phyloP scores from a whole-genome alignment of 345 rosid genomes.

The Citrus australasica region DNA sequence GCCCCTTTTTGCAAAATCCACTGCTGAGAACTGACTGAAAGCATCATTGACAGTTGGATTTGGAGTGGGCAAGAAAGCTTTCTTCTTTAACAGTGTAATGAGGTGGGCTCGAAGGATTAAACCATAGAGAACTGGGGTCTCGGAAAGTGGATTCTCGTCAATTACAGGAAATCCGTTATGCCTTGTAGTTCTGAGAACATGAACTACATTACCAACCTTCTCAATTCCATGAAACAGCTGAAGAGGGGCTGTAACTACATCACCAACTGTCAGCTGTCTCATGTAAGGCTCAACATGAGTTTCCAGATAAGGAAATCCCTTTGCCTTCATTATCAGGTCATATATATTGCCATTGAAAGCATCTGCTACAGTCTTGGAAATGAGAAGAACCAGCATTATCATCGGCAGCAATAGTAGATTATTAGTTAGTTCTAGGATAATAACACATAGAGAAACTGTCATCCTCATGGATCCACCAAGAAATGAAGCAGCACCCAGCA shows the following conservation, averaged over 20 bases:
- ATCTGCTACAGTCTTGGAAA: slow-evolving; percentile 94
- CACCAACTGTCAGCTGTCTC: slow-evolving; percentile 84
- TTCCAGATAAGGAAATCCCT: slow-evolving; percentile 86
- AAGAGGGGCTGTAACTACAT: slow-evolving; percentile 84
- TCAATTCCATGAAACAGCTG: slow-evolving; percentile 67
- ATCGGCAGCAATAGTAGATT: slow-evolving; percentile 79
- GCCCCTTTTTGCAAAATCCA: slow-evolving; percentile 77
- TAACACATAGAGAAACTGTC: slow-evolving; percentile 88
- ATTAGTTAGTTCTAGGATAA: slow-evolving; percentile 83
- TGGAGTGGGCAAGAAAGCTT: slow-evolving; percentile 51
- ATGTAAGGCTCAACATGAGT: slow-evolving; percentile 82
- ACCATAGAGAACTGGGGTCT: slow-evolving; percentile 57
- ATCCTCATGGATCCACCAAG: slow-evolving; percentile 95
- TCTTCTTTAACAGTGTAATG: slow-evolving; percentile 65
- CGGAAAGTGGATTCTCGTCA: slow-evolving; percentile 52
- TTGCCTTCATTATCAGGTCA: slow-evolving; percentile 82
- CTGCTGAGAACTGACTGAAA: slow-evolving; percentile 44
- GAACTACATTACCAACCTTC: slow-evolving; percentile 69
- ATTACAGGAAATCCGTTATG: slow-evolving; percentile 88
- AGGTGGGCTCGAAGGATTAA: slow-evolving; percentile 83
- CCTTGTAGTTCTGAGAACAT: slow-evolving; percentile 60
- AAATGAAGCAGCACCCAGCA: slow-evolving; percentile 89
- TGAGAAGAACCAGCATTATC: slow-evolving; percentile 91
- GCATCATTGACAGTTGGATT: slow-evolving; percentile 31
- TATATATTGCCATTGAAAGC: slow-evolving; percentile 77